Conservation (phyloP, 1,284 basidiomycete species). For the Agaricales sp. region DNA sequence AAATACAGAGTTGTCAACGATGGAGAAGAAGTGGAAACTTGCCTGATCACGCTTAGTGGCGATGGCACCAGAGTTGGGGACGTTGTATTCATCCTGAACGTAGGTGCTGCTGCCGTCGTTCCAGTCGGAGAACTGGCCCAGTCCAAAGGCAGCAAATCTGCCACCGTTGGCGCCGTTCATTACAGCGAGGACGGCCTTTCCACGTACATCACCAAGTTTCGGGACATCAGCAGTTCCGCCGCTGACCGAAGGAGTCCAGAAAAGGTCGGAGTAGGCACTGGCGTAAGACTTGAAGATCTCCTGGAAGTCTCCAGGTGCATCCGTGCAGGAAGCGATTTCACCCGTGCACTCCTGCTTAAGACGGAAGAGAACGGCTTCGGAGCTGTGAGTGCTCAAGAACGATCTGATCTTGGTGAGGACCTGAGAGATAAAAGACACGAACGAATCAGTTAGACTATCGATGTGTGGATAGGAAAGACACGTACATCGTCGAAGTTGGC, state of each 20-base stretch:
- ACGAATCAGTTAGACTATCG: too few species aligned
- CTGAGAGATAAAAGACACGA: neutral
- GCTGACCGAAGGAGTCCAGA: neutral
- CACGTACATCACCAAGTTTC: neutral
- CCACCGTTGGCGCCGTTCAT: neutral
- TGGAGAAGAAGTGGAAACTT: neutral
- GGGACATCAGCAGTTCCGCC: neutral
- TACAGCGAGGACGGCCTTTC: neutral
- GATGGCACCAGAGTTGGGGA: neutral
- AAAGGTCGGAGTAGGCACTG: neutral
- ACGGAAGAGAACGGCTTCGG: neutral
- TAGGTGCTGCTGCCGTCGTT: neutral
- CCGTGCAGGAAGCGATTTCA: neutral
- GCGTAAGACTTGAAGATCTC: neutral
- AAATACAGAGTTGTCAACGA: neutral
- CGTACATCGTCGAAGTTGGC: slow-evolving; percentile 1
- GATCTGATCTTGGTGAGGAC: neutral
- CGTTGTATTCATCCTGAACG: slow-evolving; percentile 2
- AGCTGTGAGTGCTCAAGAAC: neutral
- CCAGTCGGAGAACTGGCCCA: neutral
- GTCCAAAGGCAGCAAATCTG: neutral
- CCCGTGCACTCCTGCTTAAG: neutral
- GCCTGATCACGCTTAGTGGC: slow-evolving; percentile 1
- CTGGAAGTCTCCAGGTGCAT: neutral
- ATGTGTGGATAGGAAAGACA: neutral